A percentile compares a stretch with the other conserved stretches of the same genome.
These are phyloP conservation scores for Heritiera fomes DNA, from an alignment of 345 rosid species.

Conservation along the genomic window DNA sequence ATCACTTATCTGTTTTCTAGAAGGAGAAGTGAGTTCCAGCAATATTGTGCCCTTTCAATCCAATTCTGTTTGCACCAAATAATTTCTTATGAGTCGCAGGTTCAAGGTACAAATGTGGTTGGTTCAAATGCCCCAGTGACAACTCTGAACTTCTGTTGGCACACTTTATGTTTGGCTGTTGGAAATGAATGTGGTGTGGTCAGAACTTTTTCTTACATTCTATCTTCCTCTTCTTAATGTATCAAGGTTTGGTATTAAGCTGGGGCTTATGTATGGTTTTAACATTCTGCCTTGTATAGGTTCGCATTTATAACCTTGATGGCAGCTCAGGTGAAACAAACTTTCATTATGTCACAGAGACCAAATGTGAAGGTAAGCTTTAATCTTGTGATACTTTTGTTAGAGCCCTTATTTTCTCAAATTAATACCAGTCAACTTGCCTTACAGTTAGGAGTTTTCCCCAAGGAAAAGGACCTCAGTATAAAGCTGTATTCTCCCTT, in stretches of 20 bases:
- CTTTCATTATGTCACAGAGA: slow-evolving; percentile 45
- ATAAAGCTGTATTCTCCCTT: slow-evolving; percentile 42
- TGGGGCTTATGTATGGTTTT: slow-evolving; percentile 14
- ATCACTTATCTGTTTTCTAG: slow-evolving; percentile 37
- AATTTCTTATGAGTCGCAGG: slow-evolving; percentile 34
- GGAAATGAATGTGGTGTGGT: slow-evolving; percentile 69
- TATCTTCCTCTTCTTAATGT: neutral
- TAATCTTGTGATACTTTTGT: slow-evolving; percentile 10
- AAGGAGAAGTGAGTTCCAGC: slow-evolving; percentile 44
- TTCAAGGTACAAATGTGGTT: slow-evolving; percentile 42
- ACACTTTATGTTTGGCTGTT: slow-evolving; percentile 57
- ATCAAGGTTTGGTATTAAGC: slow-evolving; percentile 1
- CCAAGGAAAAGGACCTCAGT: slow-evolving; percentile 40
- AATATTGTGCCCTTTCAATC: neutral
- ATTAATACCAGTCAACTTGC: slow-evolving; percentile 17
- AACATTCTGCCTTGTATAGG: slow-evolving; percentile 39
- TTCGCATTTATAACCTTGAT: slow-evolving; percentile 50
- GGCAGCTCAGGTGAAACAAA: slow-evolving; percentile 29
- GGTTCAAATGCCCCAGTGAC: slow-evolving; percentile 50
- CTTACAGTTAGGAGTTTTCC: slow-evolving; percentile 42
- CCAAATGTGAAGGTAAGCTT: slow-evolving; percentile 48
- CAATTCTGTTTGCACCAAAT: slow-evolving; percentile 18
- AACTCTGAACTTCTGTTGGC: slow-evolving; percentile 48
- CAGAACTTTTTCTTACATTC: slow-evolving; percentile 29
- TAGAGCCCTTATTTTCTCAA: slow-evolving; percentile 17